Evolutionary conservation across 331 rosid genomes (phyloP).

Genomic region (Arachis monticola): DNA sequence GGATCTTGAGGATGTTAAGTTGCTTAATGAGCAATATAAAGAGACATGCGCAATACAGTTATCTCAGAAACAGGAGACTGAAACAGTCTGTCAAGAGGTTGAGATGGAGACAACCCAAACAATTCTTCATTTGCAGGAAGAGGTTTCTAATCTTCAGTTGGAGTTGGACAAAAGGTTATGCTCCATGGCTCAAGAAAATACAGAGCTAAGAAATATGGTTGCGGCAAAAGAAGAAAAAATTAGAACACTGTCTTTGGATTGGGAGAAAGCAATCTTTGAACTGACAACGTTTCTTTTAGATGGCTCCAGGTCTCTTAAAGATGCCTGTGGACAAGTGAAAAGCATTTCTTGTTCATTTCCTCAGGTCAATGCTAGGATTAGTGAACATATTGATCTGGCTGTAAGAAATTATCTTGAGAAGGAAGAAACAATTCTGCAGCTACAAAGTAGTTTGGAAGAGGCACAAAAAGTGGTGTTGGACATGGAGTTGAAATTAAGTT

Average conservation of each 20-base stretch:
- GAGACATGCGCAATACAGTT: slow-evolving; percentile 63
- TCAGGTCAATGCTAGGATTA: slow-evolving; percentile 58
- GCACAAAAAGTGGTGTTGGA: slow-evolving; percentile 71
- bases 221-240: slow-evolving; percentile 76
- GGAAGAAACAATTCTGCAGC: slow-evolving; percentile 80
- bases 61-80: slow-evolving; percentile 64
- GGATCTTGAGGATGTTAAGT: slow-evolving; percentile 78
- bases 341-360: slow-evolving; percentile 76
- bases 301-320: slow-evolving; percentile 86
- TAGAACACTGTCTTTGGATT: slow-evolving; percentile 55
- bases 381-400: slow-evolving; percentile 76
- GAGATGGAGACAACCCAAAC: slow-evolving; percentile 92
- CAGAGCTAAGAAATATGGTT: slow-evolving; percentile 55
- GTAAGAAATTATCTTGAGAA: slow-evolving; percentile 72
- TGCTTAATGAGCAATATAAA: slow-evolving; percentile 62
- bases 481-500: slow-evolving; percentile 75
- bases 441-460: slow-evolving; percentile 77
- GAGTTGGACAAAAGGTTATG: slow-evolving; percentile 69
- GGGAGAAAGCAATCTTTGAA: slow-evolving; percentile 89
- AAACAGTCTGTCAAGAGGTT: slow-evolving; percentile 78
- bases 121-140: slow-evolving; percentile 90
- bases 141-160: slow-evolving; percentile 71
- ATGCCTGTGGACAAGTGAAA: slow-evolving; percentile 77
- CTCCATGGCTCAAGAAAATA: slow-evolving; percentile 68
- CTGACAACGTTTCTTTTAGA: slow-evolving; percentile 84